A percentile compares a stretch with the other conserved stretches of the same genome.
Conservation (phyloP, 495 filamentous ascomycete genomes). For the Penicillium lividum region DNA sequence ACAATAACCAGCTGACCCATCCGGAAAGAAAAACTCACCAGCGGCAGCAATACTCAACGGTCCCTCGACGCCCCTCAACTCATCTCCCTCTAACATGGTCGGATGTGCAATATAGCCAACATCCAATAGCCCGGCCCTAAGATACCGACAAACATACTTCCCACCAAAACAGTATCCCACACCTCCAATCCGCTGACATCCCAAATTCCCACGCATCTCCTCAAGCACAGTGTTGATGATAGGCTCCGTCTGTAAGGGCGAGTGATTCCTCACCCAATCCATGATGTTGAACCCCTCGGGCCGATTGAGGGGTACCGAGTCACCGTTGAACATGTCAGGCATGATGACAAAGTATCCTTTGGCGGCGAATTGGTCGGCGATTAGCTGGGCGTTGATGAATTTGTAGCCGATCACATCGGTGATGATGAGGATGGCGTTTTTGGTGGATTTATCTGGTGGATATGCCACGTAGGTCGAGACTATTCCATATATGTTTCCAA, state of each 20-base stretch:
- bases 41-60: constrained; percentile 71
- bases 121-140: constrained; percentile 23
- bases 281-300: constrained; percentile 30
- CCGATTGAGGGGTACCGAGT: constrained; percentile 28
- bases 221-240: constrained; percentile 56
- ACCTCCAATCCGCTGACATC: constrained; percentile 60
- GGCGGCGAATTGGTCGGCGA: constrained; percentile 72
- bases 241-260: constrained; percentile 55
- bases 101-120: constrained; percentile 71
- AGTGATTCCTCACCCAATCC: constrained; percentile 42
- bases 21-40: constrained; percentile 33
- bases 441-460: constrained; percentile 28
- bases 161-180: constrained; percentile 80
- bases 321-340: constrained; percentile 49
- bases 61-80: constrained; percentile 62
- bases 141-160: constrained; percentile 48
- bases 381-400: constrained; percentile 32
- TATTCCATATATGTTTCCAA: not conserved
- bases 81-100: constrained; percentile 66
- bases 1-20: not conserved
- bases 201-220: constrained; percentile 53
- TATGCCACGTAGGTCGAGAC: constrained; percentile 30
- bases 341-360: constrained; percentile 74
- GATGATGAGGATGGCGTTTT: constrained; percentile 30
- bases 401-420: constrained; percentile 34